Evolutionary conservation across 257 asterid species (phyloP).

Genomic region (Vinca minor): DNA sequence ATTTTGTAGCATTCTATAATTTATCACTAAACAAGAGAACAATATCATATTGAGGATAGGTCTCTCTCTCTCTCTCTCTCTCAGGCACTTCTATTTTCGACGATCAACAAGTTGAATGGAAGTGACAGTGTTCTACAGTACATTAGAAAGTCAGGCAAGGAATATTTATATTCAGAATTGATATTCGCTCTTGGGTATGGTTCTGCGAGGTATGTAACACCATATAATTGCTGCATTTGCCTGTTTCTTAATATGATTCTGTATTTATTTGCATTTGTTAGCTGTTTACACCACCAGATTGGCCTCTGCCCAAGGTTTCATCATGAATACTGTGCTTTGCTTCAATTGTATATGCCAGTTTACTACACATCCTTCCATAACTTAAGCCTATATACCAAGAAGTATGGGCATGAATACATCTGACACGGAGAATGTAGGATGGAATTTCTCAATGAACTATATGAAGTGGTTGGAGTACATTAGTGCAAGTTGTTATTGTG

Average conservation of each 20-base stretch:
- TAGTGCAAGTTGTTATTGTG: no score
- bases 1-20: not conserved
- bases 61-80: constrained; percentile 16
- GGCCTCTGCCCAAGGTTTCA: not conserved
- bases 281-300: not conserved
- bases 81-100: constrained; percentile 58
- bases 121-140: constrained; percentile 46
- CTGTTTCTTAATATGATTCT: not conserved
- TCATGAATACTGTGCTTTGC: not conserved
- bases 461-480: not conserved
- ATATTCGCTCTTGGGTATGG: constrained; percentile 66
- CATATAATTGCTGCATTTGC: constrained; percentile 4
- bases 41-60: constrained; percentile 4
- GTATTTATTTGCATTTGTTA: not conserved
- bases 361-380: not conserved
- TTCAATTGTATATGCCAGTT: not conserved
- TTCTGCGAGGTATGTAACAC: constrained; percentile 53
- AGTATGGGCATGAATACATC: not conserved
- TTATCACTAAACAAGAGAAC: not conserved
- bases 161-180: constrained; percentile 66
- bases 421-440: not conserved
- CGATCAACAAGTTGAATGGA: constrained; percentile 48
- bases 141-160: constrained; percentile 89
- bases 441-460: not conserved
- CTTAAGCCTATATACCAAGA: not conserved